These are phyloP conservation scores for Podospora pseudopauciseta DNA, from an alignment of 495 filamentous ascomycete genomes.

Conservation along the genomic window DNA sequence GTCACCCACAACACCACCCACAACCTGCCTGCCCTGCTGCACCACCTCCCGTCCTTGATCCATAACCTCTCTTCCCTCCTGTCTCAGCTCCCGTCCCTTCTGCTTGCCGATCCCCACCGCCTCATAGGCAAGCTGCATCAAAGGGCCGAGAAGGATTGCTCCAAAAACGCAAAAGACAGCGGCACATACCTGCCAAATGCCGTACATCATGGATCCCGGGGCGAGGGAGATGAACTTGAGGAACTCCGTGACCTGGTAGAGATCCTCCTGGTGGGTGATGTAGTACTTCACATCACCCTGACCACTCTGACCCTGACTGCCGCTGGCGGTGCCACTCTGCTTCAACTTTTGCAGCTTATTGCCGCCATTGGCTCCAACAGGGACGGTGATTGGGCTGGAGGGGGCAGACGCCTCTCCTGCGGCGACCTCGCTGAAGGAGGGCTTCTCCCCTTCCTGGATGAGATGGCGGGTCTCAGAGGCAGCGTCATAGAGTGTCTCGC, in stretches of 20 bases:
- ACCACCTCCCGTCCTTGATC: background rate
- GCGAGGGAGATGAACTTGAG: constrained; percentile 60
- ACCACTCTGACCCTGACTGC: background rate
- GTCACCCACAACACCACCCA: background rate
- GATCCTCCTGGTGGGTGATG: constrained; percentile 72
- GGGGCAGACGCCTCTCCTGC: background rate
- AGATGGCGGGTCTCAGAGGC: background rate
- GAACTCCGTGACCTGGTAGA: constrained; percentile 78
- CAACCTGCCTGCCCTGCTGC: background rate
- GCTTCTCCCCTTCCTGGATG: constrained; percentile 4
- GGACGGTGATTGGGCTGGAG: background rate
- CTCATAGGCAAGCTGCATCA: constrained; percentile 7
- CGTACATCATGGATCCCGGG: constrained; percentile 48
- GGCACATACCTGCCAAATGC: constrained; percentile 56
- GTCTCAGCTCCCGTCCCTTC: background rate
- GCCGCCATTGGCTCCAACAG: background rate
- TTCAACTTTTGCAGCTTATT: background rate
- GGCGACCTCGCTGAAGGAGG: constrained; percentile 10
- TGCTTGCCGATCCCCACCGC: background rate
- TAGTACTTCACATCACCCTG: constrained; percentile 47
- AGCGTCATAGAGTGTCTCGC: background rate
- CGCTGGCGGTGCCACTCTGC: background rate
- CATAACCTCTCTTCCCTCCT: background rate
- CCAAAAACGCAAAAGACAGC: constrained; percentile 60
- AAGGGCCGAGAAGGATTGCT: constrained; percentile 30